Evolutionary conservation across 148 eudicot species (phyloP), one percentile per base, ranked within the genome.

Genomic region (Rhododendron ovatum): DNA sequence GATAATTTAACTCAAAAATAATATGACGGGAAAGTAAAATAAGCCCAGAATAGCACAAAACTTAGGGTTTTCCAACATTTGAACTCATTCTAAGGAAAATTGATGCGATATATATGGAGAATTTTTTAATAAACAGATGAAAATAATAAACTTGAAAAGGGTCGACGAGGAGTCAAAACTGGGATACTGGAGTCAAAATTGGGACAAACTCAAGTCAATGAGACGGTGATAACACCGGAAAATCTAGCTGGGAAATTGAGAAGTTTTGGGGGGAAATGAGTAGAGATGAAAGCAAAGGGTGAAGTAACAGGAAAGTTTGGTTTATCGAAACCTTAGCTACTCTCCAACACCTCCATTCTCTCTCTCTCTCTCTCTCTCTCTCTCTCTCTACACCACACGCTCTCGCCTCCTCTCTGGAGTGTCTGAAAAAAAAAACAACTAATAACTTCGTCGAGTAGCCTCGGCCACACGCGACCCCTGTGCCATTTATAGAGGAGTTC

Each of bases 371-470:
- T 82, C 84, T 82, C 76, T 65, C 78, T 74, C 78, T 48, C 82
- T 35, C 24, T 45, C 73, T 83, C 75, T 83, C 74, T 82, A 6
- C 45, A 41, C 45, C 45, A 41, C 1, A 41, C 75, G 41, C 77
- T 71, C 76, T 39, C 35, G 53, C 53, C 57, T 53, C 17, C 57
- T 51, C 57, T 53, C 17, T 53, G 4, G 4, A 9, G 18, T 53
- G 45, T 2, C 84, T 86, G 89, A 84, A 88, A 87, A 30, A 30
- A 30, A 30, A 30, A 30, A 30, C 85, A 89, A 84, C 91, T 87
- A 88, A 81, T 84, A 84, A 78, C 43, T 35, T 35, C 7, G 41
- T 63, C 82, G 35, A 50, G 82, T 85, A n/a, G 73, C 74, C 74
- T n/a, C 74, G 15, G 35, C 74, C 74, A 26, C 14, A 67, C 74